A percentile compares a stretch with the other conserved stretches of the same genome.
Evolutionary conservation across 163 green algal genomes (phyloP).

Genomic region (Botryococcus braunii): DNA sequence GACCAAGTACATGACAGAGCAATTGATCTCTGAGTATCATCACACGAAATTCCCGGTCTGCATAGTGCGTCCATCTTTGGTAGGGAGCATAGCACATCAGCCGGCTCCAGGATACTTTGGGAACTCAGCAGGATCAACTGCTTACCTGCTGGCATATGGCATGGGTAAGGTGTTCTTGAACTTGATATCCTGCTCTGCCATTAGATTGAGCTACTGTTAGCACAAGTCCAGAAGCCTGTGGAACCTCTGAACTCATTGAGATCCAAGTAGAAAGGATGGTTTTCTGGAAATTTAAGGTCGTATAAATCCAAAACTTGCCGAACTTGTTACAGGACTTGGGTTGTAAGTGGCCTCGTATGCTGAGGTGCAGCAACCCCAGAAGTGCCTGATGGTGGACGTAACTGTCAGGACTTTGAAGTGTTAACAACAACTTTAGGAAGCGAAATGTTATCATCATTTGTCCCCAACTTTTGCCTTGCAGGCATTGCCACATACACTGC

Average conservation of each 20-base stretch:
- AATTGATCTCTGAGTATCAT: constrained; percentile 33
- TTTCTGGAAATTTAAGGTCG: too few relatives aligned
- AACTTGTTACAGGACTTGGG: too few relatives aligned
- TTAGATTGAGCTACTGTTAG: too few relatives aligned
- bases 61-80: constrained; percentile 49
- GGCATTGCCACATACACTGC: constrained; percentile 10
- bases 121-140: constrained; percentile 35
- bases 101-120: constrained; percentile 48
- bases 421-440: too few relatives aligned
- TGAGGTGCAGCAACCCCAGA: too few relatives aligned
- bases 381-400: too few relatives aligned
- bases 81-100: constrained; percentile 22
- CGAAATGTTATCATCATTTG: neutral
- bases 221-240: too few relatives aligned
- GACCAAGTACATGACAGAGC: constrained; percentile 52
- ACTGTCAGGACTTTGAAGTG: too few relatives aligned
- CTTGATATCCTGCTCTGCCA: neutral
- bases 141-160: constrained; percentile 29
- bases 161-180: constrained; percentile 13
- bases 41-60: neutral
- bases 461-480: constrained; percentile 1
- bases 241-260: too few relatives aligned
- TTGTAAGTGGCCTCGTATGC: too few relatives aligned
- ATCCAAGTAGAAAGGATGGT: too few relatives aligned
- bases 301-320: too few relatives aligned